Base-by-base conservation (phyloP, 257 asterid species). In the Leonotis leonurus region DNA sequence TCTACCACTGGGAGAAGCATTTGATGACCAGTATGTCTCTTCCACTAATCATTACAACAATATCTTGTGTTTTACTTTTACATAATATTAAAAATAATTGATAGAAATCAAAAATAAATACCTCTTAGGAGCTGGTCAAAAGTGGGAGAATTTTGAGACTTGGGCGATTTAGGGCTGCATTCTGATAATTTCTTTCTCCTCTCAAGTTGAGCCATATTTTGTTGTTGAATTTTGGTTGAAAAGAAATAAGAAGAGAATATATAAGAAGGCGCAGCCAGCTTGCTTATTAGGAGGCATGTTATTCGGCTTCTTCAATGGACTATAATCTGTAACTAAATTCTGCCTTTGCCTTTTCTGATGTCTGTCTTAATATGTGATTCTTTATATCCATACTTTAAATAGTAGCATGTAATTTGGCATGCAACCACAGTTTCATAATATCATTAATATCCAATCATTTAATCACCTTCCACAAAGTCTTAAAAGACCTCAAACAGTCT, bases 61-160 rank as follows among this genome's bases (percentile, higher is more conserved):
- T 5, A 27, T 27, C n/a, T n/a, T n/a, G n/a, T n/a, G n/a, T n/a
- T n/a, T n/a, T n/a, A n/a, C n/a, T n/a, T n/a, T n/a, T n/a, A n/a
- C n/a, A n/a, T n/a, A n/a, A n/a, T n/a, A n/a, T n/a, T n/a, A n/a
- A n/a, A n/a, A n/a, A n/a, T n/a, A n/a, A n/a, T n/a, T n/a, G n/a
- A n/a, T n/a, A n/a, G n/a, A n/a, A n/a, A n/a, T n/a, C n/a, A n/a
- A n/a, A n/a, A 6, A 45, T 22, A 59, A 44, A 11, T 67, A 86
- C 95, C 95, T 72, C 75, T 81, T 3, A 83, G 76, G 56, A 77
- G 74, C 46, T 82, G 98, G 46, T 80, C 94, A 73, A 79, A 80
- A 37, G 94, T 73, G 17, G 89, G 80, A 18, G 86, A 75, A 16
- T 57, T 51, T 58, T 64, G 85, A 61, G 80, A 54, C 49, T 32